Percentiles rank a stretch among this genome's conserved stretches.
phyloP scores from a whole-genome alignment of 2,329 filamentous ascomycete species.

The Xylariales sp. region DNA sequence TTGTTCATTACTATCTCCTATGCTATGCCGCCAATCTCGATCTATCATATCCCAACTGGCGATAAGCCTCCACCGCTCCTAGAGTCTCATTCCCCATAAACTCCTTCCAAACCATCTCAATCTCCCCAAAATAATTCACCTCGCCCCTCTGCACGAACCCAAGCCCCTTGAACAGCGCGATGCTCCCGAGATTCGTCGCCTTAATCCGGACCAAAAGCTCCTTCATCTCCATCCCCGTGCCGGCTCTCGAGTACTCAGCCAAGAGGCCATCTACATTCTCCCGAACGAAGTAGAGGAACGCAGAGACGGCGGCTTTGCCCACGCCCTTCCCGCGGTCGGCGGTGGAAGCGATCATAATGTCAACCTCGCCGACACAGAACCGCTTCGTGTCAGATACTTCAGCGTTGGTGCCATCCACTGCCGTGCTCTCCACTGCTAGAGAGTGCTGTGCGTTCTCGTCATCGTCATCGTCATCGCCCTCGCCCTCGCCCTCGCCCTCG shows the following conservation, averaged over 20 bases:
- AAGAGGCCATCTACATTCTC: slow-evolving; percentile 50
- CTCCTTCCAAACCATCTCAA: slow-evolving; percentile 41
- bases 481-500: slow-evolving; percentile 32
- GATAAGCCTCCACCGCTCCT: slow-evolving; percentile 8
- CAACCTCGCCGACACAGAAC: slow-evolving; percentile 22
- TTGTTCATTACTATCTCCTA: no score
- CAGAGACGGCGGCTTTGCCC: slow-evolving; percentile 46
- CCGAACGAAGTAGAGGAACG: slow-evolving; percentile 66
- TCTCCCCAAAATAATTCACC: slow-evolving; percentile 57
- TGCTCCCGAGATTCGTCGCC: slow-evolving; percentile 47
- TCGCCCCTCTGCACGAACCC: slow-evolving; percentile 48
- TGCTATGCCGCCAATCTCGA: background rate
- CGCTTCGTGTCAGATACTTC: slow-evolving; percentile 26
- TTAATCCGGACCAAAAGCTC: slow-evolving; percentile 56
- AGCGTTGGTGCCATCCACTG: slow-evolving; percentile 18
- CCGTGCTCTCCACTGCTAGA: no score
- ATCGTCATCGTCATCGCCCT: slow-evolving; percentile 12
- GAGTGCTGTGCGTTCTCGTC: no score
- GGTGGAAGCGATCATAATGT: slow-evolving; percentile 27
- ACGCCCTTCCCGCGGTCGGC: slow-evolving; percentile 18
- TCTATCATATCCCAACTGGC: slow-evolving; percentile 7
- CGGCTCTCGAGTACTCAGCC: slow-evolving; percentile 40
- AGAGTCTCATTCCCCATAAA: slow-evolving; percentile 14
- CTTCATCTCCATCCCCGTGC: slow-evolving; percentile 29
- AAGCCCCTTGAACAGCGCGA: slow-evolving; percentile 45